These are phyloP conservation scores for Globisporangium orthogonon DNA, from an alignment of 352 stramenopile genomes.

Conservation along the genomic window DNA sequence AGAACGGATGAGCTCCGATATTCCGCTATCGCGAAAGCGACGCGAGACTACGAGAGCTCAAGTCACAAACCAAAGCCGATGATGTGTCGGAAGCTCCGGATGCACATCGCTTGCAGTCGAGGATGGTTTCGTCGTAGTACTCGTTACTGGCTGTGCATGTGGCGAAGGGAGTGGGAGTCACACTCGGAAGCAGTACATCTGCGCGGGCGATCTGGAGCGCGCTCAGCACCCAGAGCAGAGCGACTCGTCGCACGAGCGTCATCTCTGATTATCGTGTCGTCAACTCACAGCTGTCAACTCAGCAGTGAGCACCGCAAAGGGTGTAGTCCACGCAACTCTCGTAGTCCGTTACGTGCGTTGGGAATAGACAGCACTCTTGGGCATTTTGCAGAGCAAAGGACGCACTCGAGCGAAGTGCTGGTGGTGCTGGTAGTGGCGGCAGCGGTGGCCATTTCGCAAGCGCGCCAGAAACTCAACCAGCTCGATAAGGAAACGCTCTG, in stretches of 20 bases:
- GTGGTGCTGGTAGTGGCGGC: too few relatives aligned
- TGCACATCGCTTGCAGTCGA: slow-evolving; percentile 47
- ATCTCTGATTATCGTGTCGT: too few relatives aligned
- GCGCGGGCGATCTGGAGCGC: neutral
- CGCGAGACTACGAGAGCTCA: neutral
- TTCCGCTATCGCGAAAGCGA: neutral
- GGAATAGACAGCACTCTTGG: too few relatives aligned
- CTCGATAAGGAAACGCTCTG: neutral
- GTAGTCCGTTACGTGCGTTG: too few relatives aligned
- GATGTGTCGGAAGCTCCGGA: slow-evolving; percentile 21
- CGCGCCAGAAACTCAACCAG: neutral
- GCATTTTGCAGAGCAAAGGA: too few relatives aligned
- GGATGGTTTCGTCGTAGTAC: slow-evolving; percentile 51
- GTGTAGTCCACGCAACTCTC: too few relatives aligned
- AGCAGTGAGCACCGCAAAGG: too few relatives aligned
- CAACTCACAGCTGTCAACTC: too few relatives aligned
- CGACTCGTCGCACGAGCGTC: too few relatives aligned
- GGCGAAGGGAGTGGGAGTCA: neutral
- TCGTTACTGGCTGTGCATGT: slow-evolving; percentile 28
- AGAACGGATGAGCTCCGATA: neutral
- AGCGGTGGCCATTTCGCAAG: neutral
- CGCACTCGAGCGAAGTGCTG: too few relatives aligned
- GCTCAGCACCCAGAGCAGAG: neutral
- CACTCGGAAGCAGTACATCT: slow-evolving; percentile 2
- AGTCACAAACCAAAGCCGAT: slow-evolving; percentile 6